Evolutionary conservation across 495 filamentous ascomycete genomes (phyloP), one percentile per base, ranked within the genome.

Genomic region (Staphylotrichum tortipilum): DNA sequence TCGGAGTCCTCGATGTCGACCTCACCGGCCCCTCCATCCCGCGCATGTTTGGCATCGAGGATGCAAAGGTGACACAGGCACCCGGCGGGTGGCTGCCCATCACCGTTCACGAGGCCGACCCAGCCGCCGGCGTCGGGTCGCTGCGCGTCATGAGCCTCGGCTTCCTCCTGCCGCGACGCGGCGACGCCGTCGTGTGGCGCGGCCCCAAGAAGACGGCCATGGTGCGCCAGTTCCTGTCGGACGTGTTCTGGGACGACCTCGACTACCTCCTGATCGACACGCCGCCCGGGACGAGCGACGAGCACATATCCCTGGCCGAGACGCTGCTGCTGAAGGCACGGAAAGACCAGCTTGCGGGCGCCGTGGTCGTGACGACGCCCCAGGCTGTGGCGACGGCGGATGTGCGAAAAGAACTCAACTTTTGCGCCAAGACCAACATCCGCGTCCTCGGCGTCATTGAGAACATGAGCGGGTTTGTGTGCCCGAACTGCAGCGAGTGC

Each of bases 141-240:
- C 79, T 96, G 30, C 78, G 80, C 48, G 90, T 87, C 69, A 96
- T 97, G 86, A 94, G 87, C 43, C 78, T 98, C 1, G 92, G 88
- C 21, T 95, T 98, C 63, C 77, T 98, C 19, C 79, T 98, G 12
- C 82, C 81, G 26, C 76, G 82, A 44, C 76, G 91, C 57, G 85
- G 82, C 52, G 89, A 95, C 57, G 89, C 90, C 3, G 89, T 98
- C 1, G 88, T 98, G 48, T 98, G 92, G 92, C 82, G 92, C 39
- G 92, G 92, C 0, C 92, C 92, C 1, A 98, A 98, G 69, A 98
- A 98, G 70, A 98, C 94, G 8, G 94, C 94, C 24, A 97, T 98
- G 92, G 89, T 98, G 35, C 83, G 87, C 26, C 92, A 98, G 60
- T 97, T 98, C 61, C 72, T 97, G 21, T 81, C 84, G 1, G 89